Base-by-base conservation (phyloP, 345 rosid species). In the Trapa bicornis region DNA sequence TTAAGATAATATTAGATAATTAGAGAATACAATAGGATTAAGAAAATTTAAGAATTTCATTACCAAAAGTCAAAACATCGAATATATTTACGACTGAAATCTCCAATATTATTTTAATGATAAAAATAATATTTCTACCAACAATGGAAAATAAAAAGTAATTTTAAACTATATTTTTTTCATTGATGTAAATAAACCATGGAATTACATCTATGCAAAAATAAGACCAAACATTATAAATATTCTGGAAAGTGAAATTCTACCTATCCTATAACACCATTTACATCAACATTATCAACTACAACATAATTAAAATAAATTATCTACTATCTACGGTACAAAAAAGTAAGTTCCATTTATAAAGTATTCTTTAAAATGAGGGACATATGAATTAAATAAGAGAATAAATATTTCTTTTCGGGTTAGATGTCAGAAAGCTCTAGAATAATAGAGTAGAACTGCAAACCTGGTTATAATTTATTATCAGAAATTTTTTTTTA, bases 351-450 rank as follows among this genome's bases (percentile, higher is more conserved):
- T 73, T 53, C 89, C 92, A 71, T 82, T 79, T 60, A 83, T 54
- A 66, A 77, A 39, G 74, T 93, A 94, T 67, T 96, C 89, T 74
- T 85, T 93, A 0, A 91, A 14, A 75, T 17, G 15, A 94, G 93
- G 54, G 96, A 87, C 88, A 94, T 79, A 58, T 93, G 96, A 65
- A 94, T 81, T 70, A 93, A 87, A 77, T 91, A 91, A 43, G 93
- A 80, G 76, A 82, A 91, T 62, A 50, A 58, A 68, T 78, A 87
- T 45, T 65, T 72, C 0, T 73, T 79, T 36, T 74, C 38, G 6
- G 70, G 70, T 65, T 65, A 65, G 64, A 80, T 82, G 58, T 77
- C 69, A 70, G 86, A 15, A 17, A 33, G 47, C 83, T 94, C 97
- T 0, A 96, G 99, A 41, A 83, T 81, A 91, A 80, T 41, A 91